Conservation (phyloP, 768 basidiomycete species). For the Russula ochroleuca region DNA sequence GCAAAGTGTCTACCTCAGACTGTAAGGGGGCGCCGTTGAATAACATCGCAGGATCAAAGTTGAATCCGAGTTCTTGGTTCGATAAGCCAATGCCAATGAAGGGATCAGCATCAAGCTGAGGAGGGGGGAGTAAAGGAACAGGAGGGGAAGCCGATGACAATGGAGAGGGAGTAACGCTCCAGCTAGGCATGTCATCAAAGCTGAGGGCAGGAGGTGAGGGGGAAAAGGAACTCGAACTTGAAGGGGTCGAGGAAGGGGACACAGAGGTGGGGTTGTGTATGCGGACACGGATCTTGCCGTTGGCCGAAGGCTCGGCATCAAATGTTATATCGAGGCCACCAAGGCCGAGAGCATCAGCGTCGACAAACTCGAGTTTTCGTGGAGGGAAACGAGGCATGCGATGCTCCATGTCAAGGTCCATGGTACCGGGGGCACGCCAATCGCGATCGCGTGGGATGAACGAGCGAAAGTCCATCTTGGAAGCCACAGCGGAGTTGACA, state of each 20-base stretch:
- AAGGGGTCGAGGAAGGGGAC: slow-evolving; percentile 41
- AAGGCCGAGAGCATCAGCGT: slow-evolving; percentile 47
- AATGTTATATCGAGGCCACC: slow-evolving; percentile 69
- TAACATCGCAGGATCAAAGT: slow-evolving; percentile 34
- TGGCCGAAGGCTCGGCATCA: slow-evolving; percentile 56
- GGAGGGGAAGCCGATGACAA: slow-evolving; percentile 24
- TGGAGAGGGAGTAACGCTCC: slow-evolving; percentile 28
- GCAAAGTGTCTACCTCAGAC: slow-evolving; percentile 32
- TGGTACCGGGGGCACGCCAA: slow-evolving; percentile 35
- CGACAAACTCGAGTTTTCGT: slow-evolving; percentile 57
- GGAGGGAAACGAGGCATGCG: slow-evolving; percentile 34
- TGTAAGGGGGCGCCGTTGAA: slow-evolving; percentile 39
- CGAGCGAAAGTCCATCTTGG: slow-evolving; percentile 35
- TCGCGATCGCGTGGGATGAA: slow-evolving; percentile 34
- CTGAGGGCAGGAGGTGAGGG: slow-evolving; percentile 30
- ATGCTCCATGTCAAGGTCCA: slow-evolving; percentile 48
- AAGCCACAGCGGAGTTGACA: slow-evolving; percentile 31
- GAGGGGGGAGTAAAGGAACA: slow-evolving; percentile 39
- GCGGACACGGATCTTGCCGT: slow-evolving; percentile 69
- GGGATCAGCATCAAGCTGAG: slow-evolving; percentile 42
- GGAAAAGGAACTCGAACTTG: slow-evolving; percentile 40
- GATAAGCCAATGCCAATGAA: slow-evolving; percentile 54
- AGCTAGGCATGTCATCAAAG: slow-evolving; percentile 23
- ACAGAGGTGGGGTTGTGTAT: slow-evolving; percentile 48
- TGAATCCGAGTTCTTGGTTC: slow-evolving; percentile 37